Conservation (phyloP, 495 filamentous ascomycete genomes). For the Schizothecium vesticola region DNA sequence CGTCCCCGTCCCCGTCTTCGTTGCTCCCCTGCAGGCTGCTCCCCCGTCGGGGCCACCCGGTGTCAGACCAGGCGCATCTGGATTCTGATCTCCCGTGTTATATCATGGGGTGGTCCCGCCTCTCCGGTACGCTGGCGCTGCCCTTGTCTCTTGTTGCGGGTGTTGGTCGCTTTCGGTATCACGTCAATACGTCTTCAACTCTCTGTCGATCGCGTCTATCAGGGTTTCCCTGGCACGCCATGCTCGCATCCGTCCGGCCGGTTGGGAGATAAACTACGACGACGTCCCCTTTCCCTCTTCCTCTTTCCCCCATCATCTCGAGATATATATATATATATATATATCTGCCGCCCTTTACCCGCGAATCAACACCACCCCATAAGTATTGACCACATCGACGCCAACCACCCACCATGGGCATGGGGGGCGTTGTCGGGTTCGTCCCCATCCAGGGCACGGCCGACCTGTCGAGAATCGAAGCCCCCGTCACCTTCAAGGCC, state of each 20-base stretch:
- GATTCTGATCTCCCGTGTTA: neutral
- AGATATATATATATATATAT: neutral
- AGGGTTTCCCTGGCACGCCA: neutral
- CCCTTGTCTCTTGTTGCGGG: neutral
- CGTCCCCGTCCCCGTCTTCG: no score
- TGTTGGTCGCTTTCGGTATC: neutral
- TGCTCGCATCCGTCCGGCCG: neutral
- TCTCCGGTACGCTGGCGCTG: neutral
- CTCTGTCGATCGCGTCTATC: neutral
- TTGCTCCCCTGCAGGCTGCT: no score
- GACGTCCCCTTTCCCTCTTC: no score
- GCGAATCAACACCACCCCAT: neutral
- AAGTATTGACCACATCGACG: neutral
- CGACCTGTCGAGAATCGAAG: constrained; percentile 52
- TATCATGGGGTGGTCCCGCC: neutral
- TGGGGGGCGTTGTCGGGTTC: constrained; percentile 21
- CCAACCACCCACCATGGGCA: constrained; percentile 7
- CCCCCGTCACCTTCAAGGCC: constrained; percentile 60
- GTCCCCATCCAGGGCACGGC: constrained; percentile 29
- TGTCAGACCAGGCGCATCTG: neutral
- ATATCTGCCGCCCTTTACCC: neutral
- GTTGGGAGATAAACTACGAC: neutral
- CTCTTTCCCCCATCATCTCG: neutral
- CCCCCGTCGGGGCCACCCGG: neutral
- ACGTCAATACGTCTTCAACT: neutral